These are phyloP conservation scores for Petunia axillaris DNA, from an alignment of 257 asterid species.

Conservation along the genomic window DNA sequence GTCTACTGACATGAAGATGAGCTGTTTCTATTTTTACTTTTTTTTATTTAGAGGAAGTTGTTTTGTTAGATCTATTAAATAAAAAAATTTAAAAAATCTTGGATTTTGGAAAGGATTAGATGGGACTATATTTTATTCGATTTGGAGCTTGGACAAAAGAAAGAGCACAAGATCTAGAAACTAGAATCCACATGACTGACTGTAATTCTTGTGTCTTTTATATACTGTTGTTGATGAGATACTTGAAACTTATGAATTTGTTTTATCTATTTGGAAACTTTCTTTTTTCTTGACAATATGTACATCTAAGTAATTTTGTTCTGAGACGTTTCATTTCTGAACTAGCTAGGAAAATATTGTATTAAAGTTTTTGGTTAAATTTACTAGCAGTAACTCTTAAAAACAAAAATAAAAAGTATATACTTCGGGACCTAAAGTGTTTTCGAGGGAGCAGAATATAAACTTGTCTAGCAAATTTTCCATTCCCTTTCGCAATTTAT, in stretches of 20 bases:
- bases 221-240: background rate
- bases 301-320: background rate
- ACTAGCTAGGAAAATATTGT: too few relatives aligned
- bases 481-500: background rate
- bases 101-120: background rate
- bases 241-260: background rate
- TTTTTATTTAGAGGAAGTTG: background rate
- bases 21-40: background rate
- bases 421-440: background rate
- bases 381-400: background rate
- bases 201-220: background rate
- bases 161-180: slow-evolving; percentile 11
- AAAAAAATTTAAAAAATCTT: background rate
- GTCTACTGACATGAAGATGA: slow-evolving; percentile 20
- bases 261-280: background rate
- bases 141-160: background rate
- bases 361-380: background rate
- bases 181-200: slow-evolving; percentile 5
- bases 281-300: background rate
- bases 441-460: background rate
- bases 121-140: background rate
- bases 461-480: background rate
- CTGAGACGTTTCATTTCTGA: background rate
- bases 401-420: background rate
- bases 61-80: background rate